These are phyloP conservation scores for Rutstroemia sp. DNA, from an alignment of 2,329 filamentous ascomycete species.

Conservation along the genomic window DNA sequence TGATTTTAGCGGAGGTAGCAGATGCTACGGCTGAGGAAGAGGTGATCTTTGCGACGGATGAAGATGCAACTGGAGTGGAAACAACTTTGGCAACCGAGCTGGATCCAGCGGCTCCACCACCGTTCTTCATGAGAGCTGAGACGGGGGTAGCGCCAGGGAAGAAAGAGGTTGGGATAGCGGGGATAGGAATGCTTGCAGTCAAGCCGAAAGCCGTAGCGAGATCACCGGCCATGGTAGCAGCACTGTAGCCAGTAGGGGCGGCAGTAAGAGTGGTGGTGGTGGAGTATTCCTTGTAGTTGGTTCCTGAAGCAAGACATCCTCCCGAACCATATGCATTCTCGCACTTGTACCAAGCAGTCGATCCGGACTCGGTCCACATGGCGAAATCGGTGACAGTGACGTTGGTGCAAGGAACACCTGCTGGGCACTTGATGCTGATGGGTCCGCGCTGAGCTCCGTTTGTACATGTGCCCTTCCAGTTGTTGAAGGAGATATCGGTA, in stretches of 20 bases:
- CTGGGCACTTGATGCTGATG: constrained; percentile 44
- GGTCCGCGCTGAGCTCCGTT: constrained; percentile 44
- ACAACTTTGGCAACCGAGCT: not conserved
- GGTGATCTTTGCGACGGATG: too few species aligned
- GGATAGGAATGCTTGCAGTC: constrained; percentile 19
- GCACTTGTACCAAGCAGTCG: constrained; percentile 37
- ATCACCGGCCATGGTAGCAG: constrained; percentile 15
- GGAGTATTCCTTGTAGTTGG: constrained; percentile 1
- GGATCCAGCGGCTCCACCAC: not conserved
- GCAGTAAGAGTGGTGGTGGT: constrained; percentile 11
- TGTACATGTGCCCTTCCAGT: constrained; percentile 47
- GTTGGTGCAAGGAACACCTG: constrained; percentile 43
- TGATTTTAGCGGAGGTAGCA: not conserved
- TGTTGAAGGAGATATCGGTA: constrained; percentile 43
- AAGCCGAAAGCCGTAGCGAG: constrained; percentile 15
- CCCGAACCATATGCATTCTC: constrained; percentile 41
- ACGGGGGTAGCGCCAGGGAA: constrained; percentile 19
- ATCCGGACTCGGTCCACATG: constrained; percentile 45
- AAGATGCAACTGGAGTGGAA: not conserved
- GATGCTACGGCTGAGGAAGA: not conserved
- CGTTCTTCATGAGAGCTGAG: constrained; percentile 1
- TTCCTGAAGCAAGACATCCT: constrained; percentile 30
- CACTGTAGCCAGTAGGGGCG: constrained; percentile 11
- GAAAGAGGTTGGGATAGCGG: constrained; percentile 21
- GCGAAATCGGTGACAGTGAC: constrained; percentile 43